phyloP scores from a whole-genome alignment of 2,329 filamentous ascomycete species.

The Blastomyces gilchristii region DNA sequence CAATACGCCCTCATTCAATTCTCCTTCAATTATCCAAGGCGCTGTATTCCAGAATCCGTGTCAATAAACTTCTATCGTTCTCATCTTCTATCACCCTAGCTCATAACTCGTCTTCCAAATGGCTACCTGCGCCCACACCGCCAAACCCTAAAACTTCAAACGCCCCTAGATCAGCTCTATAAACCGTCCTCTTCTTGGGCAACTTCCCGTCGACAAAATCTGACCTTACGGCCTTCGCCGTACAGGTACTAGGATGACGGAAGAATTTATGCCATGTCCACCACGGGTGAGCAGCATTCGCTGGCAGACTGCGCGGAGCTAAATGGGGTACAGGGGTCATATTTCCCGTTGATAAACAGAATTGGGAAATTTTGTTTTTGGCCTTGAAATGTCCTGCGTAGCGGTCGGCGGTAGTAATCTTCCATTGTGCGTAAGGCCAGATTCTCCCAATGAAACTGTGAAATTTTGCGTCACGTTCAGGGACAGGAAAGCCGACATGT shows the following conservation, averaged over 20 bases:
- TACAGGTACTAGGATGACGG: constrained; percentile 21
- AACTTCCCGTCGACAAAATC: constrained; percentile 29
- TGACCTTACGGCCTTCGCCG: constrained; percentile 18
- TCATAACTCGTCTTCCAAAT: neutral
- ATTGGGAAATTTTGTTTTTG: constrained; percentile 18
- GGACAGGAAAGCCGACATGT: neutral
- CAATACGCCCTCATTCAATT: neutral
- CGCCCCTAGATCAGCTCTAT: constrained; percentile 17
- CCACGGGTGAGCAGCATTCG: constrained; percentile 17
- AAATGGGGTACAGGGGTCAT: constrained; percentile 20
- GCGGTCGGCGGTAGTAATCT: constrained; percentile 16
- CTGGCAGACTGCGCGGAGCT: constrained; percentile 18
- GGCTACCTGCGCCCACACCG: neutral
- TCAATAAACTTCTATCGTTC: neutral
- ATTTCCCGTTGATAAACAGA: constrained; percentile 19
- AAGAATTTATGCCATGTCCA: constrained; percentile 18
- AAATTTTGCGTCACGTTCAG: constrained; percentile 1
- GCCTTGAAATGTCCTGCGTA: constrained; percentile 18
- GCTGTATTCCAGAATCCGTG: neutral
- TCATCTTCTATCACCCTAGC: neutral
- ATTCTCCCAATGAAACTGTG: constrained; percentile 5
- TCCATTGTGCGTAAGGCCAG: constrained; percentile 17
- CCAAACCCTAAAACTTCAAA: constrained; percentile 5
- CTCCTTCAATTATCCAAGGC: neutral
- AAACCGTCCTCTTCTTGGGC: constrained; percentile 25